phyloP scores from a whole-genome alignment of 305 asterid species.

The Fraxinus angustifolia region DNA sequence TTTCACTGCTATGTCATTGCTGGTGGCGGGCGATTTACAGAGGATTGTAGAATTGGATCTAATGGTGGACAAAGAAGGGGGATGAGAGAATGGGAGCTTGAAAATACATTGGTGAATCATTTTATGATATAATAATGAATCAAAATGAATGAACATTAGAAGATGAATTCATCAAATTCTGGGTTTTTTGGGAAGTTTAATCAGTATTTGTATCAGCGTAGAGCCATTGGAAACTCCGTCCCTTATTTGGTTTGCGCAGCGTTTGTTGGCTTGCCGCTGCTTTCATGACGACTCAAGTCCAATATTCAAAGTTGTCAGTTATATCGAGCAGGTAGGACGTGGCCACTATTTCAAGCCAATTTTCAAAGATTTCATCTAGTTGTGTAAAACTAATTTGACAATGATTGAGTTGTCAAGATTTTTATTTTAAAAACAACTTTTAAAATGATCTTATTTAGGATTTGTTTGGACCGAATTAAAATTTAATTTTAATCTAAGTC shows the following conservation, averaged over 20 bases:
- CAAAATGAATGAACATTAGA: neutral
- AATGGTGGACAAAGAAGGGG: conserved; percentile 24
- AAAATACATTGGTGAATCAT: conserved; percentile 49
- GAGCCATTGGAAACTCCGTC: conserved; percentile 39
- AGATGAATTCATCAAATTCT: neutral
- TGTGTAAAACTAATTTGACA: no score
- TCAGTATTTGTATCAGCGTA: conserved; percentile 20
- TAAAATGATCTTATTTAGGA: no score
- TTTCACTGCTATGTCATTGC: neutral
- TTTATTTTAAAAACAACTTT: no score
- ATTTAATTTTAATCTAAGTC: no score
- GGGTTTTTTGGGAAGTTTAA: conserved; percentile 2
- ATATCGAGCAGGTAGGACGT: neutral
- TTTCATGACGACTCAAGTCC: neutral
- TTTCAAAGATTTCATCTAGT: neutral
- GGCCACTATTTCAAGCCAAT: neutral
- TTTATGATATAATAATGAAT: neutral
- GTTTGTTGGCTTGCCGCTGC: neutral
- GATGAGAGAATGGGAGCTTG: conserved; percentile 27
- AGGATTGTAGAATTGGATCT: conserved; percentile 22
- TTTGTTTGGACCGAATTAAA: no score
- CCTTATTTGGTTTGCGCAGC: neutral
- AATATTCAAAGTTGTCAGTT: neutral
- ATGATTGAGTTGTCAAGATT: no score
- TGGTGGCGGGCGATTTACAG: conserved; percentile 26